Percentiles rank a stretch among this genome's conserved stretches.
These are phyloP conservation scores for Suillus americanus DNA, from an alignment of 768 basidiomycete genomes.

Conservation along the genomic window DNA sequence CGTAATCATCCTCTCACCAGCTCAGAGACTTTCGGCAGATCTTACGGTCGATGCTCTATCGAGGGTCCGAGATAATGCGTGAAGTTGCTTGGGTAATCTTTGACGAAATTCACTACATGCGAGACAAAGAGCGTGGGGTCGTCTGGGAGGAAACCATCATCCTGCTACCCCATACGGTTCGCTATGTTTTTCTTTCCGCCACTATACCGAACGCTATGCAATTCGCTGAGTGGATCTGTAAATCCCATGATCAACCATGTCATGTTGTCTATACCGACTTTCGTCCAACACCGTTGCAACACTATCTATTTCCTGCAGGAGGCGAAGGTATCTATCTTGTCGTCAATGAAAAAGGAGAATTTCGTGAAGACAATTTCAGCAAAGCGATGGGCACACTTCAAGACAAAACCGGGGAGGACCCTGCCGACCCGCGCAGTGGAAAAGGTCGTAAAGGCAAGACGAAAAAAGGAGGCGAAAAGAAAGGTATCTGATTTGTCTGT, in stretches of 20 bases:
- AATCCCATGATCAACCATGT: constrained; percentile 95
- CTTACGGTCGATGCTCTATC: constrained; percentile 96
- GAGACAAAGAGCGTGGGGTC: constrained; percentile 97
- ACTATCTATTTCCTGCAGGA: constrained; percentile 96
- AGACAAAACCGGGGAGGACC: constrained; percentile 84
- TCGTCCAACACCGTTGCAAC: constrained; percentile 95
- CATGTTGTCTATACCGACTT: constrained; percentile 99
- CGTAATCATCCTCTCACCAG: background rate
- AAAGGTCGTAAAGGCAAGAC: constrained; percentile 91
- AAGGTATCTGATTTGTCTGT: constrained; percentile 49
- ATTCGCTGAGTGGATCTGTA: constrained; percentile 98
- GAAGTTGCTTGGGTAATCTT: constrained; percentile 99
- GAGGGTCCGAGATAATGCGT: constrained; percentile 98
- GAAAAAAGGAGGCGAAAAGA: constrained; percentile 90
- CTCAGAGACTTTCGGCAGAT: constrained; percentile 53
- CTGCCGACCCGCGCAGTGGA: constrained; percentile 81
- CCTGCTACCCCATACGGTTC: constrained; percentile 91
- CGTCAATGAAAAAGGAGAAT: constrained; percentile 98
- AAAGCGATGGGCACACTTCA: constrained; percentile 96
- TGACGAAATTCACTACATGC: constrained; percentile 99
- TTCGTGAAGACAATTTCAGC: constrained; percentile 95
- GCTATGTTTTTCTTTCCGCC: constrained; percentile 97
- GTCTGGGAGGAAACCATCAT: constrained; percentile 99
- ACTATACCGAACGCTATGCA: constrained; percentile 99
- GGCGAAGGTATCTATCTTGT: constrained; percentile 97